Evolutionary conservation across 495 filamentous ascomycete species (phyloP).

Genomic region (Penicillium soppii): DNA sequence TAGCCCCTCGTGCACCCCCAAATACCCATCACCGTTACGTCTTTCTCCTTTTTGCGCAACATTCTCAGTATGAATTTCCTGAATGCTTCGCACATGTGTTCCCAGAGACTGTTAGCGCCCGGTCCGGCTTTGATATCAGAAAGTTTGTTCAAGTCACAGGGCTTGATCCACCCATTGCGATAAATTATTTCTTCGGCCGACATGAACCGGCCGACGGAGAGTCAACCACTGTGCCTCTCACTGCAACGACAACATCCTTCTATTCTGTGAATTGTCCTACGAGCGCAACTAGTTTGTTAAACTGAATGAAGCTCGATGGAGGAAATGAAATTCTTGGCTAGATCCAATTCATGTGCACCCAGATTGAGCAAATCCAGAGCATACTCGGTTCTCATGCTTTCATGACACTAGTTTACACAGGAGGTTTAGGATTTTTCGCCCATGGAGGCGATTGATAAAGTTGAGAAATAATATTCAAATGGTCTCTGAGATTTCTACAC

Average conservation of each 20-base stretch:
- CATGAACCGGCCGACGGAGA: conserved; percentile 12
- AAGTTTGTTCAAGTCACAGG: conserved; percentile 30
- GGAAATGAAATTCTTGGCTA: no score
- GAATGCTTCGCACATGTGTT: conserved; percentile 29
- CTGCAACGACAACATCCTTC: conserved; percentile 27
- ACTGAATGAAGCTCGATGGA: not conserved
- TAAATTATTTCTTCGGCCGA: conserved; percentile 37
- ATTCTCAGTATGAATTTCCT: conserved; percentile 26
- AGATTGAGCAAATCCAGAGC: no score
- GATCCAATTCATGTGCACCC: no score
- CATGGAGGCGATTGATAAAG: no score
- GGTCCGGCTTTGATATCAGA: conserved; percentile 32
- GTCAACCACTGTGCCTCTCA: not conserved
- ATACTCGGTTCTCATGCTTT: no score
- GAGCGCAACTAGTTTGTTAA: not conserved
- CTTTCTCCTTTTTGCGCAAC: conserved; percentile 37
- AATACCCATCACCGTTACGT: conserved; percentile 37
- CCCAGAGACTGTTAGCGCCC: conserved; percentile 18
- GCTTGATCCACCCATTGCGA: conserved; percentile 27
- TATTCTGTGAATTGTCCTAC: conserved; percentile 12
- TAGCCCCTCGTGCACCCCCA: conserved; percentile 34
- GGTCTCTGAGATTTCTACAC: no score
- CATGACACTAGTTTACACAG: no score
- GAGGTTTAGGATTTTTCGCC: no score
- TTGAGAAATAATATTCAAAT: no score